Percentiles rank a stretch among this genome's conserved stretches.
phyloP scores from a whole-genome alignment of 2,329 filamentous ascomycete species.

The Leptographium procerum region DNA sequence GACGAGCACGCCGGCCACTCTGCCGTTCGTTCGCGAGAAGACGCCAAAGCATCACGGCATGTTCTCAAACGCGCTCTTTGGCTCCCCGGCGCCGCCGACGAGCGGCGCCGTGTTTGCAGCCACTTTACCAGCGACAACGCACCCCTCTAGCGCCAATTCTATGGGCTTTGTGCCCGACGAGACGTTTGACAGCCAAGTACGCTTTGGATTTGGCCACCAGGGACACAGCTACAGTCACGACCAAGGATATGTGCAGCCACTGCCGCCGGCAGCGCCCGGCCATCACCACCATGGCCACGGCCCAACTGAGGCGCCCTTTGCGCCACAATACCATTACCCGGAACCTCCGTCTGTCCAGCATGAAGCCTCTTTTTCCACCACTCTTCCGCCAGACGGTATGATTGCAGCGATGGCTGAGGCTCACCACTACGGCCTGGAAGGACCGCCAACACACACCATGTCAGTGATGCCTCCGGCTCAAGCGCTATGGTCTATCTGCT shows the following conservation, averaged over 20 bases:
- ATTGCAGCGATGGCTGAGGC: not conserved
- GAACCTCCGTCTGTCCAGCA: constrained; percentile 7
- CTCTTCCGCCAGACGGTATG: not conserved
- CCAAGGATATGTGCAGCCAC: constrained; percentile 6
- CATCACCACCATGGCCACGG: not conserved
- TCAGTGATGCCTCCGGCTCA: not conserved
- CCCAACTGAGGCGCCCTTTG: not conserved
- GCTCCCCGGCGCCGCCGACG: not conserved
- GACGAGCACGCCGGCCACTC: not conserved
- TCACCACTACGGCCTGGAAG: not conserved
- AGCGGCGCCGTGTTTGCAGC: not conserved
- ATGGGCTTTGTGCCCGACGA: constrained; percentile 8
- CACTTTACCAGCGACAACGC: not conserved
- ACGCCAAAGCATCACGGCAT: not conserved
- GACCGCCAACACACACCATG: not conserved
- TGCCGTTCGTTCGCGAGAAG: not conserved
- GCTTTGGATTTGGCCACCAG: constrained; percentile 9
- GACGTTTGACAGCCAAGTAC: constrained; percentile 4
- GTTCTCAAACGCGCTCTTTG: not conserved
- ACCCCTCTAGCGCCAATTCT: not conserved
- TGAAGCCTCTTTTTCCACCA: not conserved
- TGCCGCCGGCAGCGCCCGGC: constrained; percentile 6
- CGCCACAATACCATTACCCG: constrained; percentile 8
- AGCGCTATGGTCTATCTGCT: constrained; percentile 9
- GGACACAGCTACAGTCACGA: not conserved